Conservation (phyloP, 495 filamentous ascomycete genomes). For the Penicillium dipodomyicola region DNA sequence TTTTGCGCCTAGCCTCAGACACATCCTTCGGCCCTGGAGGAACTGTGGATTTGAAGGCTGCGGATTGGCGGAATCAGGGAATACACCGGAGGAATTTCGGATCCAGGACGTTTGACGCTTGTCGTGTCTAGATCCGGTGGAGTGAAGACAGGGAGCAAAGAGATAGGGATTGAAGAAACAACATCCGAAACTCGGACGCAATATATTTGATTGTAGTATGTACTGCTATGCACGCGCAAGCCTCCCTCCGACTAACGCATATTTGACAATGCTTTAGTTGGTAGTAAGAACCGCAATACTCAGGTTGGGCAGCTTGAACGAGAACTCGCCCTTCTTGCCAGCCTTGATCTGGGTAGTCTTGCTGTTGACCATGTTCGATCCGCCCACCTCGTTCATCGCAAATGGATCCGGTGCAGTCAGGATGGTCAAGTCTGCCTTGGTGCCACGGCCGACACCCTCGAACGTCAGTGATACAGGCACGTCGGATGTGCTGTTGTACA, state of each 20-base stretch:
- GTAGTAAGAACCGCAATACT: slow-evolving; percentile 52
- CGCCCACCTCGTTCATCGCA: slow-evolving; percentile 41
- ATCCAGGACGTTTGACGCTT: not conserved
- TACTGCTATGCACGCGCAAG: not conserved
- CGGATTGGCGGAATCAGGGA: not conserved
- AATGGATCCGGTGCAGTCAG: slow-evolving; percentile 50
- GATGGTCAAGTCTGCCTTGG: slow-evolving; percentile 54
- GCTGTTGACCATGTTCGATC: slow-evolving; percentile 44
- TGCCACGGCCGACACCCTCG: slow-evolving; percentile 46
- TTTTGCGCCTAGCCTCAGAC: not conserved
- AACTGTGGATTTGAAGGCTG: not conserved
- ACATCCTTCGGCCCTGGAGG: not conserved
- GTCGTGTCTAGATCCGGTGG: not conserved
- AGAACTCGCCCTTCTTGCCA: slow-evolving; percentile 43
- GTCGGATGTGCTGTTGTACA: slow-evolving; percentile 60
- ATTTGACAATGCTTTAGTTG: slow-evolving; percentile 4
- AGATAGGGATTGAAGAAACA: not conserved
- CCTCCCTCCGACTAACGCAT: not conserved
- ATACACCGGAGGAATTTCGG: not conserved
- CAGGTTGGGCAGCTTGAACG: slow-evolving; percentile 48
- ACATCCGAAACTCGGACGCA: too few relatives aligned
- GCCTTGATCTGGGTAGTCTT: slow-evolving; percentile 44
- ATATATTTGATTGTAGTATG: not conserved
- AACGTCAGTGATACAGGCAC: slow-evolving; percentile 54
- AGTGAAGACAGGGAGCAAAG: not conserved